Conservation (phyloP, 495 filamentous ascomycete genomes). For the Tuber magnatum region DNA sequence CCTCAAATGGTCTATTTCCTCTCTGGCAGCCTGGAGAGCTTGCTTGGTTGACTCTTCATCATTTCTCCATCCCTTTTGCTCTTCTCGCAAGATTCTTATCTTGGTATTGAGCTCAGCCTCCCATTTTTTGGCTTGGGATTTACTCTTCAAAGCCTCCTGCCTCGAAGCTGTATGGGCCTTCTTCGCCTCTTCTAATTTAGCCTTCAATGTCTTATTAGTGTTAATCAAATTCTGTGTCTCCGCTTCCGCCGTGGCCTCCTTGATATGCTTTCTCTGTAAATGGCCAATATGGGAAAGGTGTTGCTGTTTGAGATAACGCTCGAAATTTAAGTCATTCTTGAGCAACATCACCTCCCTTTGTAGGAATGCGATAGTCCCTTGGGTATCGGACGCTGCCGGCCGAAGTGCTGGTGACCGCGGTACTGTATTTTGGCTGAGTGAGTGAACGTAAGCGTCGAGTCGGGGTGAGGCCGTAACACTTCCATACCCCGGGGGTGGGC, state of each 20-base stretch:
- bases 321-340: constrained; percentile 68
- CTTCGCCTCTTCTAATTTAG: constrained; percentile 61
- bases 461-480: constrained; percentile 41
- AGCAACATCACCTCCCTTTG: constrained; percentile 60
- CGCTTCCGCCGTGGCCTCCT: constrained; percentile 61
- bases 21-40: constrained; percentile 49
- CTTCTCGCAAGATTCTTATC: constrained; percentile 55
- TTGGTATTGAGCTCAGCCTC: constrained; percentile 58
- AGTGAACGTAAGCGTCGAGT: constrained; percentile 44
- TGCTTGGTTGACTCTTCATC: constrained; percentile 50
- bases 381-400: constrained; percentile 40
- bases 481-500: constrained; percentile 34
- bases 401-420: constrained; percentile 44
- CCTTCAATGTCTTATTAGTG: constrained; percentile 61
- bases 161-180: constrained; percentile 55
- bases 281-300: constrained; percentile 68
- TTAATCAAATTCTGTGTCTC: constrained; percentile 69
- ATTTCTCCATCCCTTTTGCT: constrained; percentile 57
- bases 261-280: constrained; percentile 59
- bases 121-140: constrained; percentile 62
- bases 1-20: constrained; percentile 53
- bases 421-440: constrained; percentile 40
- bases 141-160: constrained; percentile 58
- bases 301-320: constrained; percentile 67
- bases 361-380: constrained; percentile 51